These are phyloP conservation scores for Boechera stricta DNA, from an alignment of 345 rosid genomes.

Conservation along the genomic window DNA sequence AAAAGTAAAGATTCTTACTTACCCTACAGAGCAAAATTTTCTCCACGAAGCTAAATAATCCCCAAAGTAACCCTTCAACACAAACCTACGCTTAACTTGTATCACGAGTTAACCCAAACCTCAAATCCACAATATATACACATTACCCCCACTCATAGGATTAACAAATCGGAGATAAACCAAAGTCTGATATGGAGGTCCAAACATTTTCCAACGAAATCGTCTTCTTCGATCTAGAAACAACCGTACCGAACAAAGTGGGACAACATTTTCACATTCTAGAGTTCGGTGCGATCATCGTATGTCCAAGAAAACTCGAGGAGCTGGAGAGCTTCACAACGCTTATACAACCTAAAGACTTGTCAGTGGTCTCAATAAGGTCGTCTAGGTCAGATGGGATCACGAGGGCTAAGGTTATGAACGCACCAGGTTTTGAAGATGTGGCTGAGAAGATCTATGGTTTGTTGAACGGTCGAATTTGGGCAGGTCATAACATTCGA, in stretches of 20 bases:
- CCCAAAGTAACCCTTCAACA: conserved; percentile 46
- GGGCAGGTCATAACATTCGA: conserved; percentile 95
- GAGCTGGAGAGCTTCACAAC: conserved; percentile 78
- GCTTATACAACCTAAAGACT: conserved; percentile 70
- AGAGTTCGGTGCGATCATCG: conserved; percentile 87
- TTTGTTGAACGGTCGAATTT: conserved; percentile 74
- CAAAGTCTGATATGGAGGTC: conserved; percentile 29
- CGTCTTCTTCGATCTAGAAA: conserved; percentile 87
- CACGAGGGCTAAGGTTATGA: conserved; percentile 61
- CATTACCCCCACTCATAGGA: neutral
- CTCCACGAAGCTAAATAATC: conserved; percentile 41
- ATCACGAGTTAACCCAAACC: conserved; percentile 39
- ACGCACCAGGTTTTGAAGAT: conserved; percentile 68
- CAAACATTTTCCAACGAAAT: conserved; percentile 51
- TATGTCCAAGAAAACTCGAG: conserved; percentile 67
- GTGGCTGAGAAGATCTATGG: conserved; percentile 71
- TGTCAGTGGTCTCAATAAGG: conserved; percentile 57
- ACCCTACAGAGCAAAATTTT: conserved; percentile 40
- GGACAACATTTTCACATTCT: conserved; percentile 70
- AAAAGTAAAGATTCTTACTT: conserved; percentile 47
- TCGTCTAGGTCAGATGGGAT: conserved; percentile 75
- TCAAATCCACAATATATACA: conserved; percentile 57
- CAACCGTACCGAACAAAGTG: conserved; percentile 67
- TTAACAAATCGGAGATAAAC: neutral
- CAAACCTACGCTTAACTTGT: conserved; percentile 51